Conservation (phyloP, 192 early-diverging fungal species). For the Rhizophagus sp. region DNA sequence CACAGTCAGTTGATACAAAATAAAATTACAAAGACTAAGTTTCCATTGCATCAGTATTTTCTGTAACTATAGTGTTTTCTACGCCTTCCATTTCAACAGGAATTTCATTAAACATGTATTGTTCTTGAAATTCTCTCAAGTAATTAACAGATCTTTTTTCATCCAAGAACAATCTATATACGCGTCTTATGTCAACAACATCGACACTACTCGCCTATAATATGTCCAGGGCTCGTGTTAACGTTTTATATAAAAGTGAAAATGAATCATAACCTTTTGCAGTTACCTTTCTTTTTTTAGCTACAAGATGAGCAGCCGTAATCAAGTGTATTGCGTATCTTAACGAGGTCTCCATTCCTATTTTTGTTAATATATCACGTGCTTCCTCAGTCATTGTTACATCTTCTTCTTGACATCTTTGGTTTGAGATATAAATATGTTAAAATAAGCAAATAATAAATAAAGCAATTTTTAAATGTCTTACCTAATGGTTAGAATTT, state of each 20-base stretch:
- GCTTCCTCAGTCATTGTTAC: constrained; percentile 91
- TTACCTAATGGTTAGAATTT: constrained; percentile 84
- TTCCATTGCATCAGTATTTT: constrained; percentile 37
- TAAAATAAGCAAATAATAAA: too few relatives aligned
- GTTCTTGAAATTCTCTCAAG: constrained; percentile 90
- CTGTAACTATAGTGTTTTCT: constrained; percentile 29
- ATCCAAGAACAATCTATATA: constrained; percentile 94
- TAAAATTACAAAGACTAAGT: constrained; percentile 29
- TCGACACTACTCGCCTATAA: constrained; percentile 81
- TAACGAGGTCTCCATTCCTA: constrained; percentile 91
- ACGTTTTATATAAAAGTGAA: too few relatives aligned
- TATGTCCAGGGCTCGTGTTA: neutral
- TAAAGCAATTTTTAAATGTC: neutral
- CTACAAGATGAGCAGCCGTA: constrained; percentile 88
- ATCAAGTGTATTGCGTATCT: constrained; percentile 97
- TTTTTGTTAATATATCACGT: constrained; percentile 79
- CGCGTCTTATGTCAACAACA: constrained; percentile 90
- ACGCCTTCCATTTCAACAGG: constrained; percentile 29
- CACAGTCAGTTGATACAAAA: neutral
- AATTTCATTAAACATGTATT: constrained; percentile 89
- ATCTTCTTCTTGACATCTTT: constrained; percentile 84
- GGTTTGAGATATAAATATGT: neutral
- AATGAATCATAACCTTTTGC: constrained; percentile 2
- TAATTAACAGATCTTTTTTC: constrained; percentile 95
- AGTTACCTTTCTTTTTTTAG: constrained; percentile 81